Evolutionary conservation across 1,284 basidiomycete genomes (phyloP), one percentile per base, ranked within the genome.

Genomic region (Sporisorium exsertum): DNA sequence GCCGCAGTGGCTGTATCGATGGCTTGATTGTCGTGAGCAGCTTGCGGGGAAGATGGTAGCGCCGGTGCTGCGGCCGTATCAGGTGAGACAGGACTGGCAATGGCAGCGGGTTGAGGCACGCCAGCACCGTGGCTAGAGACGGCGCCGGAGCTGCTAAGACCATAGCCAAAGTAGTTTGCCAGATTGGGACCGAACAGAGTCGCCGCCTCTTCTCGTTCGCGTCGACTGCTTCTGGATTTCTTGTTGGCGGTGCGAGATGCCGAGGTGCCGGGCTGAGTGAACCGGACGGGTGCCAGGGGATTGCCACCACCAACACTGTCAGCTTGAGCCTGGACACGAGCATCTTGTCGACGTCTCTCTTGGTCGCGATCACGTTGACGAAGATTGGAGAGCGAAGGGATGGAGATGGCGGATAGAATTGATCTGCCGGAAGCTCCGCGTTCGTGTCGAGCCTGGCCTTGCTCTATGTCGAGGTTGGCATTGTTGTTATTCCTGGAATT

Each of bases 151-250:
- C 58, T 68, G 58, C 67, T 73, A 51, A 68, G 68, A 22, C 78
- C 78, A 57, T 70, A 77, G 35, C 78, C 74, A 65, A 82, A 82
- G 66, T 82, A 82, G 50, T 78, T 77, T 20, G 80, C 78, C 3
- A 82, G 63, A 40, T 75, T 81, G 40, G 81, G 81, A 18, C 81
- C 81, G 37, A 82, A 80, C 7, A 82, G 74, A 18, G 79, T 79
- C 4, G 80, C 76, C 7, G 72, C 74, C 32, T 81, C 78, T 45
- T 82, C 81, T 35, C 75, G 64, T 51, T 82, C 80, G 20, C 73
- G 64, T 33, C 78, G 52, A 46, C 45, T 75, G 58, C 49, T 72
- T 35, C 70, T 58, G 12, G 69, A 45, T 50, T 67, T 65, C 20
- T 64, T 77, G 51, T 29, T 43, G 40, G 68, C 51, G 32, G 35